A percentile compares a stretch with the other conserved stretches of the same genome.
phyloP scores from a whole-genome alignment of 306 rosid species.

The Astragalus glycyphyllos region DNA sequence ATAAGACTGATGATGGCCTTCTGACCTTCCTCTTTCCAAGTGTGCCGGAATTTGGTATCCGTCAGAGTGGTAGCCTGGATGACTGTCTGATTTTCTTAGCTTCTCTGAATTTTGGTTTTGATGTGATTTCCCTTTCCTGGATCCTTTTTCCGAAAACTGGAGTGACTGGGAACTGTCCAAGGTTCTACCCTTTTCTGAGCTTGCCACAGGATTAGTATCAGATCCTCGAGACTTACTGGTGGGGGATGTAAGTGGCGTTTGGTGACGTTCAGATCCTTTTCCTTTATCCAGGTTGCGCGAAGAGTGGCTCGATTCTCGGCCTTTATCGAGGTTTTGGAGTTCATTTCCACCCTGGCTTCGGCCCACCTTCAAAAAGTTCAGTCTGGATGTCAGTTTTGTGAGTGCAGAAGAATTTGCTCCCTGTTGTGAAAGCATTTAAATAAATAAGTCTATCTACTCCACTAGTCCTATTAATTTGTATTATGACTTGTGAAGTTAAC shows the following conservation, averaged over 20 bases:
- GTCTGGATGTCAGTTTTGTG: slow-evolving; percentile 78
- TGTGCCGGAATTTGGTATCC: slow-evolving; percentile 48
- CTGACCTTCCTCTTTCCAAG: slow-evolving; percentile 72
- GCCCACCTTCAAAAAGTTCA: slow-evolving; percentile 86
- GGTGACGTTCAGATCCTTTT: slow-evolving; percentile 52
- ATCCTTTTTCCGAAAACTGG: slow-evolving; percentile 43
- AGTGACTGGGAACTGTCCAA: slow-evolving; percentile 42
- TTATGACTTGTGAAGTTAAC: background rate
- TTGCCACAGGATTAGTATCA: slow-evolving; percentile 40
- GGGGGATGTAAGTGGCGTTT: slow-evolving; percentile 38
- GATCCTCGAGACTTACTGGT: slow-evolving; percentile 43
- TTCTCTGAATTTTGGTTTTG: slow-evolving; percentile 55
- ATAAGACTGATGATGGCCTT: slow-evolving; percentile 50
- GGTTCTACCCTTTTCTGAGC: slow-evolving; percentile 48
- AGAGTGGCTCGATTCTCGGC: slow-evolving; percentile 49
- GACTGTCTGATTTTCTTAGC: slow-evolving; percentile 62
- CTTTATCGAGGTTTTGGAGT: slow-evolving; percentile 59
- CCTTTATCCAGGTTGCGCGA: slow-evolving; percentile 50
- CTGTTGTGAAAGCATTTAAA: slow-evolving; percentile 58
- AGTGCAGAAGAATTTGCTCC: slow-evolving; percentile 66
- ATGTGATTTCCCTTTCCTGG: slow-evolving; percentile 45
- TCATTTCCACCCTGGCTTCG: slow-evolving; percentile 66
- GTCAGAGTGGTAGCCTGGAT: slow-evolving; percentile 49
- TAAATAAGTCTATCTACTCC: slow-evolving; percentile 43
- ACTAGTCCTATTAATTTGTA: slow-evolving; percentile 36